phyloP scores from a whole-genome alignment of 352 stramenopile genomes.

The Globisporangium parvum region DNA sequence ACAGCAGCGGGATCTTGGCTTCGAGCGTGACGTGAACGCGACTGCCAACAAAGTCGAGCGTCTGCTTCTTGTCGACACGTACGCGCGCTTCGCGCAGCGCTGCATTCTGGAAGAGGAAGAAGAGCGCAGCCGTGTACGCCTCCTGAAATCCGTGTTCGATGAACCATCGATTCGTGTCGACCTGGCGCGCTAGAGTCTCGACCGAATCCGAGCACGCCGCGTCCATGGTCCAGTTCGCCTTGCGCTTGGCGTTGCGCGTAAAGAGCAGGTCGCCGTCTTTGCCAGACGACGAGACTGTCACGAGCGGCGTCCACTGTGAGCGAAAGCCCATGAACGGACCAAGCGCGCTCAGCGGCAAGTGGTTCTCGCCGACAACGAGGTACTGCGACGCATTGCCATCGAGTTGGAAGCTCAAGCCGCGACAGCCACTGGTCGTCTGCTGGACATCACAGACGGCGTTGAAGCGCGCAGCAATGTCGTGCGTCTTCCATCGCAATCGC shows the following conservation, averaged over 20 bases:
- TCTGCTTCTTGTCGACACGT: slow-evolving; percentile 17
- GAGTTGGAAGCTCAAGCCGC: slow-evolving; percentile 31
- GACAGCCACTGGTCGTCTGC: slow-evolving; percentile 12
- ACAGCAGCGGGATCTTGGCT: slow-evolving; percentile 29
- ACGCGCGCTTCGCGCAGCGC: slow-evolving; percentile 22
- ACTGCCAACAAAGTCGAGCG: slow-evolving; percentile 32
- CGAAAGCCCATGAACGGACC: slow-evolving; percentile 30
- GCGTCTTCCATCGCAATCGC: slow-evolving; percentile 26
- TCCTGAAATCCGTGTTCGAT: slow-evolving; percentile 41
- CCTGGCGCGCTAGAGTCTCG: slow-evolving; percentile 27
- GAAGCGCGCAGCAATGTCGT: slow-evolving; percentile 32
- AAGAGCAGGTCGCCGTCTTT: slow-evolving; percentile 30
- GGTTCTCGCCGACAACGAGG: slow-evolving; percentile 32
- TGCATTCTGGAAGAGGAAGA: slow-evolving; percentile 54
- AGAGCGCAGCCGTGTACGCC: slow-evolving; percentile 39
- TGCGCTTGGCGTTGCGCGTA: slow-evolving; percentile 19
- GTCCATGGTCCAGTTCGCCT: slow-evolving; percentile 21
- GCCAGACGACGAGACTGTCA: slow-evolving; percentile 25
- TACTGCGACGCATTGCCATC: slow-evolving; percentile 15
- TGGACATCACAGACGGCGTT: slow-evolving; percentile 24
- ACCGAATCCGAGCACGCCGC: slow-evolving; percentile 31
- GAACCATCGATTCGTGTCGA: slow-evolving; percentile 38
- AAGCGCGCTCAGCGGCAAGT: slow-evolving; percentile 24
- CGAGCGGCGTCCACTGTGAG: slow-evolving; percentile 35
- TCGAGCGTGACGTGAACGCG: slow-evolving; percentile 23